phyloP scores from a whole-genome alignment of 169 alveolate species.

The Plasmodium reichenowi region DNA sequence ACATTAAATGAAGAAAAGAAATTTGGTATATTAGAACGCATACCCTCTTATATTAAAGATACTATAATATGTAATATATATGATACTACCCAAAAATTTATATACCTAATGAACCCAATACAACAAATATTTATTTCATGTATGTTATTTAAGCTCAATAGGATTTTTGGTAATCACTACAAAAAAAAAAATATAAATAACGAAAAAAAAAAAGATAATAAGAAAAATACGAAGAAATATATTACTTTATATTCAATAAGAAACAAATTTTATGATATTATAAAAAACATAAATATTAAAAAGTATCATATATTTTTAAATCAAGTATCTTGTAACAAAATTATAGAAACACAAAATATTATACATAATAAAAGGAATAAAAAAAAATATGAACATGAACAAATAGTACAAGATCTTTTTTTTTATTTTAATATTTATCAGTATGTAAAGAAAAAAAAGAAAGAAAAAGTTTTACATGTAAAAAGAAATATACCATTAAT shows the following conservation, averaged over 20 bases:
- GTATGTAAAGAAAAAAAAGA: neutral
- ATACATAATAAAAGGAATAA: slow-evolving; percentile 12
- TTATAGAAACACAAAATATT: slow-evolving; percentile 31
- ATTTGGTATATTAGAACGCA: slow-evolving; percentile 6
- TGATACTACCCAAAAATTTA: neutral
- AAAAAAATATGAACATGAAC: slow-evolving; percentile 14
- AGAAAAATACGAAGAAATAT: neutral
- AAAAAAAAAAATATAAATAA: slow-evolving; percentile 12
- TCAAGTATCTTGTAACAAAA: slow-evolving; percentile 43
- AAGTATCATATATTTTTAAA: slow-evolving; percentile 43
- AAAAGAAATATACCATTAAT: too few species aligned
- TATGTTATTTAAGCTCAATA: slow-evolving; percentile 22
- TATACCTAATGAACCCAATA: slow-evolving; percentile 15
- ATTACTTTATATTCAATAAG: neutral
- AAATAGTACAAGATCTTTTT: slow-evolving; percentile 28
- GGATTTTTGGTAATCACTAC: slow-evolving; percentile 13
- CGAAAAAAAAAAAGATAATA: too few species aligned
- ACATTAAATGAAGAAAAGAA: slow-evolving; percentile 5
- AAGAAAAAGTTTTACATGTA: too few species aligned
- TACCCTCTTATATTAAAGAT: slow-evolving; percentile 29
- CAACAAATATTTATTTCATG: slow-evolving; percentile 57
- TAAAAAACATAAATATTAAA: slow-evolving; percentile 42
- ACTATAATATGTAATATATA: neutral
- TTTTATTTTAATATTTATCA: slow-evolving; percentile 30
- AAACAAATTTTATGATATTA: slow-evolving; percentile 27